These are phyloP conservation scores for Physaria fendleri DNA, from an alignment of 345 rosid genomes.

Conservation along the genomic window DNA sequence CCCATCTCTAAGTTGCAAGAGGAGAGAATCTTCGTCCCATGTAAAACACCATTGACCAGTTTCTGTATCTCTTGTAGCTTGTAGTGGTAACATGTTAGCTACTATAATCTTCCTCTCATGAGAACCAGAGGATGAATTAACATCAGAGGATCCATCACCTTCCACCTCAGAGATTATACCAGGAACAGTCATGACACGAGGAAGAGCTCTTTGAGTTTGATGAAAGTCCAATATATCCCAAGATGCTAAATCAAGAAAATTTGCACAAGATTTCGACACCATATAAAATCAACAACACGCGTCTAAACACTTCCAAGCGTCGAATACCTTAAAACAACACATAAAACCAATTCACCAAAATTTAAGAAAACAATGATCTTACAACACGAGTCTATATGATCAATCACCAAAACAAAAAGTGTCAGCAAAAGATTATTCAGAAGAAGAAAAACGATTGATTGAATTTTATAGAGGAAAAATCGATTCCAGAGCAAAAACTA, in stretches of 20 bases:
- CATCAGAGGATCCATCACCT: conserved; percentile 52
- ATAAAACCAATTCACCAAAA: not conserved
- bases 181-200: conserved; percentile 66
- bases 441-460: not conserved
- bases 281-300: conserved; percentile 35
- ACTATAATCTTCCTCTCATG: conserved; percentile 52
- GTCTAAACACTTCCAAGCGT: conserved; percentile 8
- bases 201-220: conserved; percentile 56
- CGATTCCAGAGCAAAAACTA: not conserved
- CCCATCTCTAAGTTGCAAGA: conserved; percentile 57
- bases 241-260: conserved; percentile 51
- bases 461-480: too few species aligned
- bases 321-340: not conserved
- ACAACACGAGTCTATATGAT: not conserved
- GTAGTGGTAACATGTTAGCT: conserved; percentile 50
- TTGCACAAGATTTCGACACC: conserved; percentile 54
- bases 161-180: conserved; percentile 66
- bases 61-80: conserved; percentile 37
- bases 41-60: conserved; percentile 55
- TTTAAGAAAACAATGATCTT: conserved; percentile 3
- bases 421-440: not conserved
- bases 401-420: not conserved
- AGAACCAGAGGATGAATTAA: conserved; percentile 31
- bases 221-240: conserved; percentile 50
- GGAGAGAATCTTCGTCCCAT: conserved; percentile 56